phyloP scores from a whole-genome alignment of 129 eudicot species.

The Tagetes erecta region DNA sequence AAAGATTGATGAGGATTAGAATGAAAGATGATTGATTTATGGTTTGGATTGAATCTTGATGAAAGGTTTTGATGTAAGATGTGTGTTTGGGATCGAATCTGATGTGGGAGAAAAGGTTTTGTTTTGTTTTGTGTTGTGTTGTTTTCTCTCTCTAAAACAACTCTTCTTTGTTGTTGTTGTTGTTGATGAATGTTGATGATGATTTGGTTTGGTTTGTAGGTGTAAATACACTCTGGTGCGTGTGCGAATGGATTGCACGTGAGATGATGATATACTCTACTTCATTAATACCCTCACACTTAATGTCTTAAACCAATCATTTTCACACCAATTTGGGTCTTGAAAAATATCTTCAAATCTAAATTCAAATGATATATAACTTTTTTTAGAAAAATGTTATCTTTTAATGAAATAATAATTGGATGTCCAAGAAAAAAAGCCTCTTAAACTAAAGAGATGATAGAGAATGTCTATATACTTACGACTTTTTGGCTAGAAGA shows the following conservation, averaged over 20 bases:
- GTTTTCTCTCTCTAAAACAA: neutral
- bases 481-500: too few relatives aligned
- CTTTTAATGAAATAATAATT: too few relatives aligned
- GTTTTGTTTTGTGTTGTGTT: too few relatives aligned
- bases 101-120: neutral
- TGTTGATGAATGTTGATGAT: neutral
- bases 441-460: too few relatives aligned
- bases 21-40: neutral
- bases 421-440: too few relatives aligned
- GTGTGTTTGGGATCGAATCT: constrained; percentile 24
- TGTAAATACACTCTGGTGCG: constrained; percentile 27
- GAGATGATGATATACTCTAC: neutral
- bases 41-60: constrained; percentile 20
- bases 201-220: neutral
- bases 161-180: too few relatives aligned
- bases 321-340: neutral
- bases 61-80: constrained; percentile 7
- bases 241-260: constrained; percentile 32
- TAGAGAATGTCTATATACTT: too few relatives aligned
- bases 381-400: too few relatives aligned
- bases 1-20: constrained; percentile 10
- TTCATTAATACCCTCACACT: neutral
- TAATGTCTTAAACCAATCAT: constrained; percentile 25
- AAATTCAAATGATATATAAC: too few relatives aligned
- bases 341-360: neutral